Base-by-base conservation (phyloP, 768 basidiomycete species). In the Russula earlei region DNA sequence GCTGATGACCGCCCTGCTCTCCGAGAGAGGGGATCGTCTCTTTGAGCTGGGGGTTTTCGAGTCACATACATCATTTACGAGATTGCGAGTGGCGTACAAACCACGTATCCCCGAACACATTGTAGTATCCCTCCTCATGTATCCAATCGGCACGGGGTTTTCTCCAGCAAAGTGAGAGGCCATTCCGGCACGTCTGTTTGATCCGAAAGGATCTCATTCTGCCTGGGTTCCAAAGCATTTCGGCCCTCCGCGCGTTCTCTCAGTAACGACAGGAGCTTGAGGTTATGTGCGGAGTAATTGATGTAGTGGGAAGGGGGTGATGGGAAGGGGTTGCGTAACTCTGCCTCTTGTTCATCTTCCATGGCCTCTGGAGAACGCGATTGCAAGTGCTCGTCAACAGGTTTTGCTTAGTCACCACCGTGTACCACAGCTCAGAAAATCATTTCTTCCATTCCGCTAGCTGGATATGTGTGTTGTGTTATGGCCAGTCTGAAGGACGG, bases 131-230 rank as follows among this genome's bases (percentile, higher is more conserved):
- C 58, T 90, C 89, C 62, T 92, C 87, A 1, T 89, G 75, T 49
- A 95, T 87, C 91, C 91, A 93, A 65, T 93, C 91, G 14, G 87
- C 83, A 43, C 90, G 79, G 36, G 92, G 92, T 69, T 86, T n/a
- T 91, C 66, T 92, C 87, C 10, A 95, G 76, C 60, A 84, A 82
- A 3, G 68, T 69, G 40, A 93, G 72, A 19, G 84, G 77, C 87
- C 87, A 91, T 19, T 87, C 80, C 7, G 90, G 89, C 11, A 91
- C 71, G 52, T 90, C 83, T 2, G 70, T 63, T 65, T 91, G 84
- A 72, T 89, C 91, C 7, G 76, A 69, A 38, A 91, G 73, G 31
- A 83, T 63, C 43, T 83, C 79, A 55, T 79, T 75, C 63, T 90
- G 89, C 59, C 77, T 76, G 25, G 70, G 63, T 10, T 77, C 72